Evolutionary conservation across 163 green algal genomes (phyloP).

Genomic region (Chloroidium sp.): DNA sequence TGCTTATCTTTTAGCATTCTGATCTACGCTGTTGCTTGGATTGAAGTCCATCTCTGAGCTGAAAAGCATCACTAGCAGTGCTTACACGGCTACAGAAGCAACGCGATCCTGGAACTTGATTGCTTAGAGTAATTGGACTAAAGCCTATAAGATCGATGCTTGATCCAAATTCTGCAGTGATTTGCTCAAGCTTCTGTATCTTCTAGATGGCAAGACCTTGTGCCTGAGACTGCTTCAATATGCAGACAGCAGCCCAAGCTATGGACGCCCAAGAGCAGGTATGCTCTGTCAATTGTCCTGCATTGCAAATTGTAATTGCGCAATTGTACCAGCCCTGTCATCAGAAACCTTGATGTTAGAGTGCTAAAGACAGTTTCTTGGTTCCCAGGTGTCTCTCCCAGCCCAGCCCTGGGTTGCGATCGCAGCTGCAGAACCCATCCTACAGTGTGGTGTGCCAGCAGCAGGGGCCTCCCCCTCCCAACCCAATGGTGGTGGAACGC

Average conservation of each 20-base stretch:
- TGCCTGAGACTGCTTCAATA: background rate
- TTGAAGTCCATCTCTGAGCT: too few relatives aligned
- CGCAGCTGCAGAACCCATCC: background rate
- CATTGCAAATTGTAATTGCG: background rate
- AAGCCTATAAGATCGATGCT: background rate
- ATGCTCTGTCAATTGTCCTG: background rate
- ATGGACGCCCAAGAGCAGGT: background rate
- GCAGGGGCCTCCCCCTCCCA: conserved; percentile 71
- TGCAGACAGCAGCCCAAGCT: background rate
- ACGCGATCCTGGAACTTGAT: background rate
- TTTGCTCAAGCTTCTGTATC: background rate
- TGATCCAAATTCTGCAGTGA: background rate
- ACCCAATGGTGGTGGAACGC: conserved; percentile 87
- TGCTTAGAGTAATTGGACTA: background rate
- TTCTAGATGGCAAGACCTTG: background rate
- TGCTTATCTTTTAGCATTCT: too few relatives aligned
- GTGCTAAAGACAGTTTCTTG: background rate
- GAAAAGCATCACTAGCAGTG: too few relatives aligned
- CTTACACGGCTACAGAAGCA: too few relatives aligned
- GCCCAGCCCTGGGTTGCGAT: background rate
- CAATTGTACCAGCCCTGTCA: too few relatives aligned
- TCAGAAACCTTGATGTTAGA: background rate
- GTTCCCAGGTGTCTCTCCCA: background rate
- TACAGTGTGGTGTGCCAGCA: conserved; percentile 10
- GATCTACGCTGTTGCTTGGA: too few relatives aligned